phyloP scores from a whole-genome alignment of 768 basidiomycete genomes.

The Tremella fuciformis region DNA sequence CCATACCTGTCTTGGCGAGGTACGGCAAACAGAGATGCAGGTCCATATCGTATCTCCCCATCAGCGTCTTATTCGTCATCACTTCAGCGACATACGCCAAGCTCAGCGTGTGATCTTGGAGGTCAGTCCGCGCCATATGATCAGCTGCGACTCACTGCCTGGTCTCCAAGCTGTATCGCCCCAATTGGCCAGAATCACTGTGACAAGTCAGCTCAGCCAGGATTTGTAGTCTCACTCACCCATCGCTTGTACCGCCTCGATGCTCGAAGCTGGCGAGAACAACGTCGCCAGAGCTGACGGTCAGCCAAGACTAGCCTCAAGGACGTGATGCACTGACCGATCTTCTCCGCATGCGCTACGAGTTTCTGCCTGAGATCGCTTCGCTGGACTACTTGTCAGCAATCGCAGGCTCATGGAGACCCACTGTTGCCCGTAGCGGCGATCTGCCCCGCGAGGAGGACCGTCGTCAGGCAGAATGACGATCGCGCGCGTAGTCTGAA shows the following conservation, averaged over 20 bases:
- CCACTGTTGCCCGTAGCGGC: not conserved
- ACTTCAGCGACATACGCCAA: conserved; percentile 4
- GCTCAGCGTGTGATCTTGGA: conserved; percentile 11
- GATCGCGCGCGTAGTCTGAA: conserved; percentile 11
- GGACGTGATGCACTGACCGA: conserved; percentile 56
- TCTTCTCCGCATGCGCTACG: conserved; percentile 52
- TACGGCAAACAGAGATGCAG: conserved; percentile 15
- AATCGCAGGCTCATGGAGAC: no score
- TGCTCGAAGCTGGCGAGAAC: conserved; percentile 11
- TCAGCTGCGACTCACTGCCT: conserved; percentile 5
- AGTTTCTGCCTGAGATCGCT: conserved; percentile 64
- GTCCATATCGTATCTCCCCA: conserved; percentile 12
- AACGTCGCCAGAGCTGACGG: conserved; percentile 40
- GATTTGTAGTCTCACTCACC: conserved; percentile 43
- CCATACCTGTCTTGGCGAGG: conserved; percentile 19
- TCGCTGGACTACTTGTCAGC: conserved; percentile 46
- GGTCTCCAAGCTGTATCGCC: conserved; percentile 20
- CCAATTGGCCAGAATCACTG: conserved; percentile 14
- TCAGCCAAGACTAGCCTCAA: not conserved
- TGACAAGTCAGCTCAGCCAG: not conserved
- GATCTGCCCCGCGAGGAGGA: conserved; percentile 15
- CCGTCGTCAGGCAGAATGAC: conserved; percentile 9
- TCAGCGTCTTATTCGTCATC: not conserved
- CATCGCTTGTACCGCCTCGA: conserved; percentile 17
- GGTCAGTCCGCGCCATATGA: not conserved